These are phyloP conservation scores for Periconia digitata DNA, from an alignment of 2,329 filamentous ascomycete genomes.

Conservation along the genomic window DNA sequence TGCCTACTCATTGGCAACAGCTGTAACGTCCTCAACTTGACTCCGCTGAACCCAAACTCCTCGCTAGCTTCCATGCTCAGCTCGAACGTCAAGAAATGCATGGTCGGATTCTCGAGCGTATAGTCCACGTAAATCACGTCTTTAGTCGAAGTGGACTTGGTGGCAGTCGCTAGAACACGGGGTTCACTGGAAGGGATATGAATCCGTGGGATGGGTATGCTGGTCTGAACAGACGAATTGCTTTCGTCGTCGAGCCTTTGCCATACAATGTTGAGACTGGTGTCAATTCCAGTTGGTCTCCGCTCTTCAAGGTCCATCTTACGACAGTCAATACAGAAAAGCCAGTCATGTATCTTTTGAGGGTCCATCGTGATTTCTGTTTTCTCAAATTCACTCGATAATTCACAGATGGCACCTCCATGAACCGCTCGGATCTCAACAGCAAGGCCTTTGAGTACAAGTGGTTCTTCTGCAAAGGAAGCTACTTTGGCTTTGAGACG, in stretches of 20 bases:
- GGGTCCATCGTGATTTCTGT: conserved; percentile 55
- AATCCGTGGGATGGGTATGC: conserved; percentile 76
- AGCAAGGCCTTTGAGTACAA: conserved; percentile 65
- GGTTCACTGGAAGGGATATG: conserved; percentile 82
- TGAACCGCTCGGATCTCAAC: conserved; percentile 63
- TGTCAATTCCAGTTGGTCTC: conserved; percentile 70
- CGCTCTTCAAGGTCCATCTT: conserved; percentile 83
- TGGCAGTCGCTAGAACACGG: conserved; percentile 67
- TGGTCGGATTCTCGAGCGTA: conserved; percentile 89
- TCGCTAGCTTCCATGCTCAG: conserved; percentile 90
- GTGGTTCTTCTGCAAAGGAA: conserved; percentile 70
- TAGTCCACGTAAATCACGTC: conserved; percentile 53
- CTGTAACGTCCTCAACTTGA: conserved; percentile 78
- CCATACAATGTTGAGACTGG: conserved; percentile 78
- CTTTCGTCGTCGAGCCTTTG: conserved; percentile 53
- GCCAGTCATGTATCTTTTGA: conserved; percentile 69
- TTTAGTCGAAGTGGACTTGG: conserved; percentile 30
- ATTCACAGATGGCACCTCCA: conserved; percentile 62
- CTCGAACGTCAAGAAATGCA: conserved; percentile 92
- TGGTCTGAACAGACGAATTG: conserved; percentile 46
- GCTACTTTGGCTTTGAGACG: conserved; percentile 69
- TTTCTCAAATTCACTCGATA: conserved; percentile 32
- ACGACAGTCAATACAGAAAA: conserved; percentile 73
- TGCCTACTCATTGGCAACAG: conserved; percentile 80
- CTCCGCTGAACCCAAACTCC: conserved; percentile 88